Conservation (phyloP, 116 monocot genomes). For the Iris pallida region DNA sequence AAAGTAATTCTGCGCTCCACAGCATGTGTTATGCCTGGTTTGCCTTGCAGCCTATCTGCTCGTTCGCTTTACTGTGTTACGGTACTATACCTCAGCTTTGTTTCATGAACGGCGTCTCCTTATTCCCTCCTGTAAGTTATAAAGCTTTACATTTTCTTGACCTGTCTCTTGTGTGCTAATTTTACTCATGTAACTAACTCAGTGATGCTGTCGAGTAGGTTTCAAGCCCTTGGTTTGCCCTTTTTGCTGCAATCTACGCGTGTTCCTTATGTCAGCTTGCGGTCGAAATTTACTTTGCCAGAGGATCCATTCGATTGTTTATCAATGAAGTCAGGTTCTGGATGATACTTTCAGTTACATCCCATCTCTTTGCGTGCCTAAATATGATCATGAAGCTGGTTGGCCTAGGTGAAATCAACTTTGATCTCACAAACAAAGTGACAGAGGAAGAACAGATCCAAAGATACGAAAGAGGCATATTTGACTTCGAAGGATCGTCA, state of each 20-base stretch:
- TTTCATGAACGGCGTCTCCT: slow-evolving; percentile 17
- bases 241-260: slow-evolving; percentile 4
- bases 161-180: neutral
- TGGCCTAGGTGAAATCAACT: slow-evolving; percentile 5
- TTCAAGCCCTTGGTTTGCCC: slow-evolving; percentile 13
- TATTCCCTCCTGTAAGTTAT: slow-evolving; percentile 18
- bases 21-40: slow-evolving; percentile 17
- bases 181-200: neutral
- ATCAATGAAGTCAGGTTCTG: slow-evolving; percentile 21
- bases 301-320: slow-evolving; percentile 3
- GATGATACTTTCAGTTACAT: slow-evolving; percentile 18
- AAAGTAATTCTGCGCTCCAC: slow-evolving; percentile 12
- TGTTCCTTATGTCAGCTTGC: slow-evolving; percentile 11
- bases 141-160: no score
- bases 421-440: slow-evolving; percentile 24
- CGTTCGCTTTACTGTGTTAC: slow-evolving; percentile 18
- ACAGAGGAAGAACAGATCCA: slow-evolving; percentile 8
- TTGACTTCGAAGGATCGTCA: slow-evolving; percentile 19
- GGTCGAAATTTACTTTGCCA: slow-evolving; percentile 4
- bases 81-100: slow-evolving; percentile 19
- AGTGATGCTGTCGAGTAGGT: neutral
- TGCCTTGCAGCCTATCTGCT: neutral
- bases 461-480: slow-evolving; percentile 13
- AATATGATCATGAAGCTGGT: slow-evolving; percentile 8
- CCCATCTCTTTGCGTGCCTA: slow-evolving; percentile 14